Conservation (phyloP, 805 yeast genomes). For the Ogataea glucozyma region DNA sequence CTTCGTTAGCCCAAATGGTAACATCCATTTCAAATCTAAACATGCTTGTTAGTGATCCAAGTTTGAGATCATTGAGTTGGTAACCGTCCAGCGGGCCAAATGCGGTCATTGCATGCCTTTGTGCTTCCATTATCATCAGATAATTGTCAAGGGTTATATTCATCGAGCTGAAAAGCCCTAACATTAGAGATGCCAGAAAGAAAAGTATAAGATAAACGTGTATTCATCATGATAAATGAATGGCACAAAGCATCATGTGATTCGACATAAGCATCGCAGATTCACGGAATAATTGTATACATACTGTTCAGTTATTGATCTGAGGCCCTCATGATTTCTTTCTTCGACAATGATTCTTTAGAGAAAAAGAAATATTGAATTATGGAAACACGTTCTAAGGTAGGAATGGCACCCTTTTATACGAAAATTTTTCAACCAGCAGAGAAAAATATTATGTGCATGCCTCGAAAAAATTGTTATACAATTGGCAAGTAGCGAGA, state of each 20-base stretch:
- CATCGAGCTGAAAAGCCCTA: constrained; percentile 78
- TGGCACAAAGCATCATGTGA: neutral
- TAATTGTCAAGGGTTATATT: constrained; percentile 70
- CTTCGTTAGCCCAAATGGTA: too few species aligned
- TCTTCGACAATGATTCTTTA: too few species aligned
- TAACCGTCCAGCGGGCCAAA: neutral
- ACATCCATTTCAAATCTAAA: too few species aligned
- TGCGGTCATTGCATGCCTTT: neutral
- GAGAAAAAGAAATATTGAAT: too few species aligned
- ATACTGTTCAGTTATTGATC: constrained; percentile 2
- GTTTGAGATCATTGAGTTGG: neutral
- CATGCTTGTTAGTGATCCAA: constrained; percentile 6
- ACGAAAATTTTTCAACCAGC: constrained; percentile 7
- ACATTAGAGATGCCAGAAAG: constrained; percentile 95
- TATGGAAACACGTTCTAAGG: neutral
- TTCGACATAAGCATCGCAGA: neutral
- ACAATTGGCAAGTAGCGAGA: too few species aligned
- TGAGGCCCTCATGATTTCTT: constrained; percentile 3
- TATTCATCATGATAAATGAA: constrained; percentile 26
- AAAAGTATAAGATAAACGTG: constrained; percentile 37
- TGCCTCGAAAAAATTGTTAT: neutral
- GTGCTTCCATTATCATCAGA: constrained; percentile 44
- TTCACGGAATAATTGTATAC: constrained; percentile 1
- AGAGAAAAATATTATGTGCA: too few species aligned
- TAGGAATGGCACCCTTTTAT: constrained; percentile 1